Evolutionary conservation across 2,329 filamentous ascomycete genomes (phyloP).

Genomic region (Xylaria sp.): DNA sequence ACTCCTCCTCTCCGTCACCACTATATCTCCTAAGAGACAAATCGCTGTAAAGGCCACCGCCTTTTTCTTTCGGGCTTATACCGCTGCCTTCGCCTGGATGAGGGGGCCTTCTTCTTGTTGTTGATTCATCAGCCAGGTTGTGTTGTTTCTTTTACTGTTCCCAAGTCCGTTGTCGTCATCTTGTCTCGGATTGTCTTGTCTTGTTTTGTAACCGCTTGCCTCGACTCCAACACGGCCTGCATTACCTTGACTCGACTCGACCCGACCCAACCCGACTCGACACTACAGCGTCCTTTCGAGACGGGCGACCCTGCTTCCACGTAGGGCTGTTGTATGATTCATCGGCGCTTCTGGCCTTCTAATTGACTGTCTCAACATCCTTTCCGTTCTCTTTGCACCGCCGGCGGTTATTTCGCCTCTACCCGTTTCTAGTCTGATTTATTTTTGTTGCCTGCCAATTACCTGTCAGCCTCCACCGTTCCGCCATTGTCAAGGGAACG

Average conservation of each 20-base stretch:
- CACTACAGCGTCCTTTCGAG: conserved; percentile 9
- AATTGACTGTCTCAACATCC: conserved; percentile 32
- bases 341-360: conserved; percentile 36
- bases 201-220: conserved; percentile 23
- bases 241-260: conserved; percentile 20
- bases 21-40: conserved; percentile 30
- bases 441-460: conserved; percentile 20
- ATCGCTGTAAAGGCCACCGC: neutral
- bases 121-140: conserved; percentile 18
- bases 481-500: conserved; percentile 35
- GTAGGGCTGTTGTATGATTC: conserved; percentile 19
- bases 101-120: conserved; percentile 15
- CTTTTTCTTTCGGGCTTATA: conserved; percentile 13
- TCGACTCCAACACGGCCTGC: conserved; percentile 24
- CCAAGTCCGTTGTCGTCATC: conserved; percentile 18
- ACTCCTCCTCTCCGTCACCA: conserved; percentile 14
- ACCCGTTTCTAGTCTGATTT: conserved; percentile 29
- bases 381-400: conserved; percentile 36
- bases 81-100: conserved; percentile 13
- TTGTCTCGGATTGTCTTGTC: conserved; percentile 20
- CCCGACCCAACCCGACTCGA: conserved; percentile 20
- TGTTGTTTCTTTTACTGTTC: conserved; percentile 21
- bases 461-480: conserved; percentile 30
- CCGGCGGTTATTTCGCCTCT: conserved; percentile 42
- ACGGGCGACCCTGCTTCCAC: conserved; percentile 22